Evolutionary conservation across 306 rosid genomes (phyloP), one percentile per base, ranked within the genome.

Genomic region (Cyclanthera cordifolia): DNA sequence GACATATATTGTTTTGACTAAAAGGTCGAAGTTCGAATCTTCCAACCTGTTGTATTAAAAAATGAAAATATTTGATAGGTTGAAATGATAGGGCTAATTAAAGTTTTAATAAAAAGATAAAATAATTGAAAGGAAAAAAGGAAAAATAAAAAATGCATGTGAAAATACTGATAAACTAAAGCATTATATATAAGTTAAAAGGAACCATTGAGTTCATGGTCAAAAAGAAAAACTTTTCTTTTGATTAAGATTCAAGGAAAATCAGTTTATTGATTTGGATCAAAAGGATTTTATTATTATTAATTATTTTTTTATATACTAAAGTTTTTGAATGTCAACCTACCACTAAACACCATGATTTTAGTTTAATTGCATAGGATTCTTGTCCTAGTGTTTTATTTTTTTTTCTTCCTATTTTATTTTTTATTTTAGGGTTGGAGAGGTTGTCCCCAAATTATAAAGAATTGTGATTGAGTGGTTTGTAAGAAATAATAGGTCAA

Each of bases 211-310:
- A 1, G 43, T 63, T 41, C n/a, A 20, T 41, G 70, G 70, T 64
- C 70, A 64, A 64, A 48, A 63, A 41, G 52, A 41, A 16, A 41
- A 41, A 10, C 4, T 21, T 64, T 41, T 41, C 2, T 64, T 64
- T 64, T 64, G 70, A 64, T 64, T 64, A 64, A 64, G 45, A 64
- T 52, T 63, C 0, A 41, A 63, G 69, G 69, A 32, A 63, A 20
- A 23, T 45, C 20, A 21, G 53, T 6, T 23, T 14, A 45, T 65
- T 65, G 16, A 14, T 65, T 65, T 15, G 14, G 23, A 43, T 65
- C 53, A 65, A 65, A 65, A 53, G 70, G 34, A 32, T 32, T 32
- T 32, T 32, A n/a, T n/a, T n/a, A n/a, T n/a, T n/a, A n/a, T n/a
- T n/a, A n/a, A n/a, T n/a, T n/a, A n/a, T n/a, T n/a, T n/a, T n/a